Evolutionary conservation across 1,284 basidiomycete genomes (phyloP).

Genomic region (Mycosarcoma mackinlayi): DNA sequence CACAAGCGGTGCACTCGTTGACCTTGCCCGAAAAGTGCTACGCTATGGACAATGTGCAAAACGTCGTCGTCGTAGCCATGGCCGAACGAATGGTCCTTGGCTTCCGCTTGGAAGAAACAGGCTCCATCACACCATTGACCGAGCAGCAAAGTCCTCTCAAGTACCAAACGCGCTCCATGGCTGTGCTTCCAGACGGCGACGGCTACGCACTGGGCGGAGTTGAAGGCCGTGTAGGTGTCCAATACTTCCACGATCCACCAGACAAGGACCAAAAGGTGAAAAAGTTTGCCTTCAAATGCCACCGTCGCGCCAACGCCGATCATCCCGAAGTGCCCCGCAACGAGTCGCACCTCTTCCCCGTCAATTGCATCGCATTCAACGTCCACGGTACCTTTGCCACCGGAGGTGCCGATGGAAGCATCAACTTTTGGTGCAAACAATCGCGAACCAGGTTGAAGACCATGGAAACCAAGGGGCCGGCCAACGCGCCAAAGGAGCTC

Average conservation of each 20-base stretch:
- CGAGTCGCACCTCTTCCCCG: conserved; percentile 79
- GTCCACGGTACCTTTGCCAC: conserved; percentile 93
- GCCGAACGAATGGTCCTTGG: conserved; percentile 88
- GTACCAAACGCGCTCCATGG: conserved; percentile 83
- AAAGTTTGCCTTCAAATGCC: conserved; percentile 97
- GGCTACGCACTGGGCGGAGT: conserved; percentile 84
- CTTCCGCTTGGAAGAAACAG: conserved; percentile 79
- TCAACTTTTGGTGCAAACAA: conserved; percentile 80
- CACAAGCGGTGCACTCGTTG: conserved; percentile 48
- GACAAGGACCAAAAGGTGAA: conserved; percentile 66
- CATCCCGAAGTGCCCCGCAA: conserved; percentile 69
- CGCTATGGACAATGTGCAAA: conserved; percentile 81
- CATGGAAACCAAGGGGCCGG: conserved; percentile 62
- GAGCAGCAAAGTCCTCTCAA: conserved; percentile 72
- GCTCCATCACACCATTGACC: conserved; percentile 49
- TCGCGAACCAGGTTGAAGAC: conserved; percentile 85
- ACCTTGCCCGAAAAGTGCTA: conserved; percentile 89
- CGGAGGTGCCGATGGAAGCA: conserved; percentile 75
- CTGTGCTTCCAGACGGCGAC: conserved; percentile 59
- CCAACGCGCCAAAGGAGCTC: conserved; percentile 58
- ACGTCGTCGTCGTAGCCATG: conserved; percentile 92
- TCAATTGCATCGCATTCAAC: conserved; percentile 92
- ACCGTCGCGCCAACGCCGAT: conserved; percentile 80
- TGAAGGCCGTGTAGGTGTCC: conserved; percentile 94
- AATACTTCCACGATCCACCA: conserved; percentile 74